Base-by-base conservation (phyloP, 2,329 filamentous ascomycete genomes). In the Alternaria solani region DNA sequence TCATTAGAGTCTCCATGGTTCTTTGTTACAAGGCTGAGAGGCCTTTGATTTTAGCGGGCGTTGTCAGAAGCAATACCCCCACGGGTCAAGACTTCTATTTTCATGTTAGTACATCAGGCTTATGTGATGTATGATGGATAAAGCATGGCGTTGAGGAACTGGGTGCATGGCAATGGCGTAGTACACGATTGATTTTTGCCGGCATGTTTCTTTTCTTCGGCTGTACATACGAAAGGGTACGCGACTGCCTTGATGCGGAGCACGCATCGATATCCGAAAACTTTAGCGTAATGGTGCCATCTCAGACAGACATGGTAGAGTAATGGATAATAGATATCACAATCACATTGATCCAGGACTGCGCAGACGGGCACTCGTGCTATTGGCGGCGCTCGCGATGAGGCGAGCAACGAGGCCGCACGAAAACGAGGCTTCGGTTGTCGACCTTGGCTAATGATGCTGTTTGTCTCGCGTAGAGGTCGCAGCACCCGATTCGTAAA, bases 51-150 rank as follows among this genome's bases (percentile, higher is more conserved):
- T 58, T 58, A 59, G 65, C 68, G 64, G 71, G 73, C 70, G 72
- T 75, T 72, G 47, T 52, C 55, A 68, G 63, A 74, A 62, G 62
- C 53, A 59, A 42, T 51, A 63, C 69, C 69, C 63, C 69, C 67
- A 65, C 63, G 63, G 67, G 72, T 63, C 64, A 74, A 74, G 75
- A 62, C 59, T 67, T 67, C 51, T 61, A 55, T 59, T 55, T 53
- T 44, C 63, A 68, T 63, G 49, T 68, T 66, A 63, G 71, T 70
- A 74, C 66, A 62, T 62, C 61, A 63, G 58, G 59, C 46, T 52
- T 44, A 60, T 63, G 34, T 65, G 56, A 51, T 66, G 43, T 52
- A 52, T 58, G 54, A 56, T 51, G 55, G 51, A 62, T 51, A 55
- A 61, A 60, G 58, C 58, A 63, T 55, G 70, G 62, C 57, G 67